Percentiles rank a stretch among this genome's conserved stretches.
phyloP scores from a whole-genome alignment of 2,329 filamentous ascomycete genomes.

The Thelonectria discophora region DNA sequence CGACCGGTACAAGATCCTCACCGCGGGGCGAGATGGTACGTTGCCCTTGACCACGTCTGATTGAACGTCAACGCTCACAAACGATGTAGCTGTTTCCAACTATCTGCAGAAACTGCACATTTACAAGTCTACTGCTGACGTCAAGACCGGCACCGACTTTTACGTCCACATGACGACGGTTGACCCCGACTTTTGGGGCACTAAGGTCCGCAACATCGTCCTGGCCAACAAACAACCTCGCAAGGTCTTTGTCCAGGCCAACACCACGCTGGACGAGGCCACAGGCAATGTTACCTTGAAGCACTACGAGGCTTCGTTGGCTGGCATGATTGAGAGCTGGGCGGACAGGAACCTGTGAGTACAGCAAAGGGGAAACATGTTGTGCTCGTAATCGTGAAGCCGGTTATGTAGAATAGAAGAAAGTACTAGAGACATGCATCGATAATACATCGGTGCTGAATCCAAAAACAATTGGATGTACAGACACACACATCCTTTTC shows the following conservation, averaged over 20 bases:
- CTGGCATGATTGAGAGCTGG: constrained; percentile 87
- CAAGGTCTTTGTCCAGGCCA: constrained; percentile 94
- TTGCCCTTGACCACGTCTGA: neutral
- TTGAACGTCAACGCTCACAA: constrained; percentile 34
- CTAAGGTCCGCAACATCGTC: constrained; percentile 79
- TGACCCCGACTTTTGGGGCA: constrained; percentile 83
- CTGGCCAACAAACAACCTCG: constrained; percentile 81
- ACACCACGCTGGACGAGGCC: constrained; percentile 76
- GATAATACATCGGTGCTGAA: constrained; percentile 14
- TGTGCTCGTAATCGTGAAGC: constrained; percentile 20
- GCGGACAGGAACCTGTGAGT: constrained; percentile 66
- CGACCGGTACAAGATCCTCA: constrained; percentile 87
- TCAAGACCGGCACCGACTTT: constrained; percentile 78
- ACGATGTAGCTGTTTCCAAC: constrained; percentile 72
- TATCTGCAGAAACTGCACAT: constrained; percentile 93
- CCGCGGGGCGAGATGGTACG: constrained; percentile 75
- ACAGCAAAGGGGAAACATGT: constrained; percentile 5
- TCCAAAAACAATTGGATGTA: constrained; percentile 13
- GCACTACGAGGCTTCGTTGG: constrained; percentile 84
- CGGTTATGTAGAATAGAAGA: constrained; percentile 32
- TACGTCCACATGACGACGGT: constrained; percentile 88
- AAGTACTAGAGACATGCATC: constrained; percentile 9
- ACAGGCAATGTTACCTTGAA: constrained; percentile 77
- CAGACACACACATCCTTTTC: constrained; percentile 21
- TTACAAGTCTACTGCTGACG: constrained; percentile 90